A percentile compares a stretch with the other conserved stretches of the same genome.
phyloP scores from a whole-genome alignment of 805 yeast genomes.

The Metschnikowia cerradonensis region DNA sequence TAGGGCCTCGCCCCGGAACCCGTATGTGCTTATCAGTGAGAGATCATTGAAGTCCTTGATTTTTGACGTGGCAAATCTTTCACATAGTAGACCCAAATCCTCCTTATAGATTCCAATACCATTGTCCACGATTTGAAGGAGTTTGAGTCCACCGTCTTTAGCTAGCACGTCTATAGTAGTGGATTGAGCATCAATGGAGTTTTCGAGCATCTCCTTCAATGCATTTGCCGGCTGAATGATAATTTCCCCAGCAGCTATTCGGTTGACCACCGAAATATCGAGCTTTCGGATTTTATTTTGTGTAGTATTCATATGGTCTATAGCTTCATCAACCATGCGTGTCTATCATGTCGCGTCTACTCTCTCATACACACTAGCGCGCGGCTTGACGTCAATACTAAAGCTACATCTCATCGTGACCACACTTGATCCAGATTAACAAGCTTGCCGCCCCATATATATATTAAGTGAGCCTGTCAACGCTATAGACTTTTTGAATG shows the following conservation, averaged over 20 bases:
- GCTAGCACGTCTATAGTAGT: slow-evolving; percentile 70
- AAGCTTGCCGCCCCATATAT: background rate
- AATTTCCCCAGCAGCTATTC: slow-evolving; percentile 97
- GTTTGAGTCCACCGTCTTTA: slow-evolving; percentile 89
- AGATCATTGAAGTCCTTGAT: slow-evolving; percentile 72
- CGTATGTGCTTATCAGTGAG: slow-evolving; percentile 68
- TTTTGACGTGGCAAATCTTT: slow-evolving; percentile 90
- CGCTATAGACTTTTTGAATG: background rate
- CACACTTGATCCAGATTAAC: background rate
- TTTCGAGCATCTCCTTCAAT: slow-evolving; percentile 86
- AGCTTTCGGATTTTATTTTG: slow-evolving; percentile 31
- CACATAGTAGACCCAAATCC: slow-evolving; percentile 79
- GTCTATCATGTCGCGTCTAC: background rate
- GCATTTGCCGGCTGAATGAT: slow-evolving; percentile 94
- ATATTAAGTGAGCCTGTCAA: background rate
- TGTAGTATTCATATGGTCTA: background rate
- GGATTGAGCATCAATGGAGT: slow-evolving; percentile 83
- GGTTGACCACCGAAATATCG: slow-evolving; percentile 71
- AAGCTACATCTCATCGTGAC: background rate
- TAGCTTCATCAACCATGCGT: background rate
- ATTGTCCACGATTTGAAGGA: slow-evolving; percentile 84
- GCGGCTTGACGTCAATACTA: background rate
- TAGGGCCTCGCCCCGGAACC: slow-evolving; percentile 94
- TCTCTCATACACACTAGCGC: background rate
- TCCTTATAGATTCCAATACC: slow-evolving; percentile 75